phyloP scores from a whole-genome alignment of 2,329 filamentous ascomycete genomes.

The Aspergillus neoniger region DNA sequence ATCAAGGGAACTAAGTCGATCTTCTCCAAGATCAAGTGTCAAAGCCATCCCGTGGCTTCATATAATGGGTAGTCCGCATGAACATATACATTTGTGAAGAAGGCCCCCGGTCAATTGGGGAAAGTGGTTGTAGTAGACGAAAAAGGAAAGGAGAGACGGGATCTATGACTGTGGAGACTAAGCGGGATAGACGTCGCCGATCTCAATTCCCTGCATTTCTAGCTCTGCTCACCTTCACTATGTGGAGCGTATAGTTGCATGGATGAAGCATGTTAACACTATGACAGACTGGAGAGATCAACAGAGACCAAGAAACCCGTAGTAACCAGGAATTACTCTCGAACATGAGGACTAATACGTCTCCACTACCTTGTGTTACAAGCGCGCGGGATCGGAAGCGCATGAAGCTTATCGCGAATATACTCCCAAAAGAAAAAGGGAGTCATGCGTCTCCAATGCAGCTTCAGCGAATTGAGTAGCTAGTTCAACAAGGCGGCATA shows the following conservation, averaged over 20 bases:
- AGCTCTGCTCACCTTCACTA: background rate
- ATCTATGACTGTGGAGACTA: background rate
- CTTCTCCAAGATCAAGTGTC: slow-evolving; percentile 26
- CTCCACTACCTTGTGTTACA: background rate
- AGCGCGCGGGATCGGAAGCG: background rate
- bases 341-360: too few species aligned
- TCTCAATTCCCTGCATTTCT: background rate
- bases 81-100: background rate
- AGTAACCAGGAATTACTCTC: too few species aligned
- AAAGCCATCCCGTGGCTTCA: slow-evolving; percentile 23
- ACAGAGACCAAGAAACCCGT: too few species aligned
- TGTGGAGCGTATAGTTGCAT: background rate
- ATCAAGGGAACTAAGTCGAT: slow-evolving; percentile 10
- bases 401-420: background rate
- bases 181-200: background rate
- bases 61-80: background rate
- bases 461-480: background rate
- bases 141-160: background rate
- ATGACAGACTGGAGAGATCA: background rate
- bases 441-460: background rate
- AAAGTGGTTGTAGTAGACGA: background rate
- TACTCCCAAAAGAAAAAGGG: background rate
- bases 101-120: background rate
- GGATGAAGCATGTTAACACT: background rate
- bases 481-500: background rate